A percentile compares a stretch with the other conserved stretches of the same genome.
phyloP scores from a whole-genome alignment of 2,329 filamentous ascomycete genomes.

The Phaeosphaeriaceae sp. region DNA sequence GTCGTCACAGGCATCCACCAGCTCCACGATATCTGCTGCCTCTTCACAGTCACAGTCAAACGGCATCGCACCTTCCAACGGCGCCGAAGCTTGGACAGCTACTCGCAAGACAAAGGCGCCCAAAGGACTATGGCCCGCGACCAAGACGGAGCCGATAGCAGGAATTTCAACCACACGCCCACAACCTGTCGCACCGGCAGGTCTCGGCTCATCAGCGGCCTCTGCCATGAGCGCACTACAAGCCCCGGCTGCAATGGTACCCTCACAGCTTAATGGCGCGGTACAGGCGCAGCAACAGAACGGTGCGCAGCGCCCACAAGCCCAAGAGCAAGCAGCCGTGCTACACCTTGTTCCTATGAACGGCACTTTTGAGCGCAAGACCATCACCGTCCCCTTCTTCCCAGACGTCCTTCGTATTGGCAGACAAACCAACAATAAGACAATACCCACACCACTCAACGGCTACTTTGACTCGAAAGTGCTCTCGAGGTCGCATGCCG shows the following conservation, averaged over 20 bases:
- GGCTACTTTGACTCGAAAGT: conserved; percentile 99
- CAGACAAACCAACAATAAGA: conserved; percentile 96
- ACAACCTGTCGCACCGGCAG: conserved; percentile 65
- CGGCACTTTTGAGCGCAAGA: conserved; percentile 95
- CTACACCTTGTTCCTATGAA: conserved; percentile 90
- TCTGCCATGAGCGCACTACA: conserved; percentile 69
- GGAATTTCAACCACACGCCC: conserved; percentile 67
- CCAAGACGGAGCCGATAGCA: conserved; percentile 70
- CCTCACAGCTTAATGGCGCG: conserved; percentile 73
- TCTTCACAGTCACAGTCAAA: conserved; percentile 58
- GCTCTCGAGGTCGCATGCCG: conserved; percentile 91
- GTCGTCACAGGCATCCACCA: conserved; percentile 66
- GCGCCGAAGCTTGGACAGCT: conserved; percentile 48
- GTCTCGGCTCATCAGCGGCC: conserved; percentile 64
- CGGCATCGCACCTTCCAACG: conserved; percentile 15
- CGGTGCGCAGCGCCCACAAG: conserved; percentile 56
- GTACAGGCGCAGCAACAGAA: conserved; percentile 64
- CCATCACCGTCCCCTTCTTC: conserved; percentile 88
- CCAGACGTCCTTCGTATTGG: conserved; percentile 96
- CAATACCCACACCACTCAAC: conserved; percentile 86
- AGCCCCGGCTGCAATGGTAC: conserved; percentile 66
- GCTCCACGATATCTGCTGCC: conserved; percentile 68
- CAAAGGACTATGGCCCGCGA: conserved; percentile 67
- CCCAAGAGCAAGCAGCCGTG: conserved; percentile 71
- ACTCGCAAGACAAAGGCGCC: conserved; percentile 57